Evolutionary conservation across 164 flowering plant genomes (phyloP).

Genomic region (Vitis rupestris): DNA sequence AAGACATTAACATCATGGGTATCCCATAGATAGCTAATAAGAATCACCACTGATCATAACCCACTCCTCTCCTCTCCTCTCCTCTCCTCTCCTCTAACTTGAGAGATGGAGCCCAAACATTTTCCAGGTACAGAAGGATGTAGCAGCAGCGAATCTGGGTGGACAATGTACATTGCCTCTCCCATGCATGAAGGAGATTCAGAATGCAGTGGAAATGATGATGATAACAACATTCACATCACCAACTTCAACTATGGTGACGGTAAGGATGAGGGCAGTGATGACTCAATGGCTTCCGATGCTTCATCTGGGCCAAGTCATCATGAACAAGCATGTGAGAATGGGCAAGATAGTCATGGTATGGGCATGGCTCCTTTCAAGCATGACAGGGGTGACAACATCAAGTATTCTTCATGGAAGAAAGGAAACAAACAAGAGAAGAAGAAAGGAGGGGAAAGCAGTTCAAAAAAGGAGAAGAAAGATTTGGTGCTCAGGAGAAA

Average conservation of each 20-base stretch:
- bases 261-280: conserved; percentile 39
- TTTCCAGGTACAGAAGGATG: conserved; percentile 32
- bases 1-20: conserved; percentile 7
- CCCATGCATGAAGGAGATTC: conserved; percentile 43
- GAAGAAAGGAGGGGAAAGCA: conserved; percentile 25
- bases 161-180: conserved; percentile 75
- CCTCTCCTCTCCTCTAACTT: not conserved
- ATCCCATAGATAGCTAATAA: not conserved
- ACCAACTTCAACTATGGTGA: not conserved
- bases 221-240: conserved; percentile 6
- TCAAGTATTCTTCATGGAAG: conserved; percentile 16
- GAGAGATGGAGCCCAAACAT: conserved; percentile 22
- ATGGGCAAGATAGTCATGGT: conserved; percentile 8
- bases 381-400: conserved; percentile 11
- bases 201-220: conserved; percentile 17
- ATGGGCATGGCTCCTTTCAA: conserved; percentile 6
- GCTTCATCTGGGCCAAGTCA: conserved; percentile 74
- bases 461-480: conserved; percentile 14
- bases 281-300: conserved; percentile 87
- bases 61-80: conserved; percentile 3
- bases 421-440: conserved; percentile 27
- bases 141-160: conserved; percentile 84
- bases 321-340: conserved; percentile 14
- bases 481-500: conserved; percentile 3
- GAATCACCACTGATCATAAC: too few species aligned